Percentiles rank a stretch among this genome's conserved stretches.
phyloP scores from a whole-genome alignment of 805 yeast species.

The Kuraishia piskuri region DNA sequence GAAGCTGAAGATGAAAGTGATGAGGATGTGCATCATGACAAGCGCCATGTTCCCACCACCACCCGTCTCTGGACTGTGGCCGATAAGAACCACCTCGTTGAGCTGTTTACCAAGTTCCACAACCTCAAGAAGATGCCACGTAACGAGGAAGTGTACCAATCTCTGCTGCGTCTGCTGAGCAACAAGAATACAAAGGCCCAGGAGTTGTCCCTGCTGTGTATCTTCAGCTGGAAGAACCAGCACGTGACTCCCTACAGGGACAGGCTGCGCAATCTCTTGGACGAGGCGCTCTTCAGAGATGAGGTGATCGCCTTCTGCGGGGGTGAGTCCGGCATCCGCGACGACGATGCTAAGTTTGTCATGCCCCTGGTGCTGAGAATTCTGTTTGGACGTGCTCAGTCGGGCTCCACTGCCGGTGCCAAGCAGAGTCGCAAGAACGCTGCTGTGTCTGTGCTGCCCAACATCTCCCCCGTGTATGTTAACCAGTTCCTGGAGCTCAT shows the following conservation, averaged over 20 bases:
- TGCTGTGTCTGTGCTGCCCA: constrained; percentile 55
- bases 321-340: constrained; percentile 46
- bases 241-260: constrained; percentile 61
- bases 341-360: constrained; percentile 46
- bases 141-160: constrained; percentile 42
- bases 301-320: constrained; percentile 62
- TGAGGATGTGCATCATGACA: no score
- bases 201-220: constrained; percentile 58
- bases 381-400: constrained; percentile 80
- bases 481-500: constrained; percentile 56
- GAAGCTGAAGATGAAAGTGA: background rate
- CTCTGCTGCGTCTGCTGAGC: constrained; percentile 48
- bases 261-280: constrained; percentile 64
- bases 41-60: background rate
- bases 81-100: constrained; percentile 37
- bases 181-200: constrained; percentile 58
- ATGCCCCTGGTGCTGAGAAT: constrained; percentile 73
- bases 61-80: constrained; percentile 8
- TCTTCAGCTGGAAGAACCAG: constrained; percentile 56
- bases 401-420: constrained; percentile 55
- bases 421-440: constrained; percentile 69
- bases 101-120: constrained; percentile 55
- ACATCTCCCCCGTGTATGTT: constrained; percentile 42
- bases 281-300: constrained; percentile 79
- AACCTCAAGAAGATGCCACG: constrained; percentile 48